Evolutionary conservation across 345 rosid genomes (phyloP).

Genomic region (Rubroshorea leprosula): DNA sequence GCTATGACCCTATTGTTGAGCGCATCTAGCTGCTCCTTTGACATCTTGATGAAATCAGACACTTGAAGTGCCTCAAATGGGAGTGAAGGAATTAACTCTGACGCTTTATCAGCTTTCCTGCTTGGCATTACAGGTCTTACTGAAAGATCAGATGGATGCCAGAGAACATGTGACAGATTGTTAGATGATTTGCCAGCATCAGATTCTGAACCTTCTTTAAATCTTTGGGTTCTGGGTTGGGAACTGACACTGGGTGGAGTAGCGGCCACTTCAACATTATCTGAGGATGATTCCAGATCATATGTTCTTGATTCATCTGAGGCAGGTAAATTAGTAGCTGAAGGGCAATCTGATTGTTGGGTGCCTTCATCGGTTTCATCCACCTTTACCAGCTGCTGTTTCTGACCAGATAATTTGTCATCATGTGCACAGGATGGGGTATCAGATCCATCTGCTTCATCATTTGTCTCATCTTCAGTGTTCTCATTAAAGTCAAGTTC

Average conservation of each 20-base stretch:
- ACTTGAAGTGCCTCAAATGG: constrained; percentile 70
- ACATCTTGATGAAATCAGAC: constrained; percentile 67
- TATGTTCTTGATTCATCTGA: constrained; percentile 42
- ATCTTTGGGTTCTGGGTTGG: constrained; percentile 52
- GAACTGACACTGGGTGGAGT: constrained; percentile 63
- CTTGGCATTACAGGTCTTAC: constrained; percentile 98
- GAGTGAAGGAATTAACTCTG: constrained; percentile 59
- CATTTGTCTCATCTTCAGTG: constrained; percentile 66
- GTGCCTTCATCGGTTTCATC: constrained; percentile 38
- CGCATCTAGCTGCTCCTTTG: constrained; percentile 69
- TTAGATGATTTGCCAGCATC: constrained; percentile 52
- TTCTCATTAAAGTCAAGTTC: constrained; percentile 96
- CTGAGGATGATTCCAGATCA: constrained; percentile 54
- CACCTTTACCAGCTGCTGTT: constrained; percentile 28
- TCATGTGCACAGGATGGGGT: constrained; percentile 34
- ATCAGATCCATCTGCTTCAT: constrained; percentile 65
- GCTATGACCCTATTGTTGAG: constrained; percentile 52
- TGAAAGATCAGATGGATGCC: constrained; percentile 96
- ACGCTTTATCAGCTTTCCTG: constrained; percentile 72
- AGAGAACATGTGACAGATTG: constrained; percentile 57
- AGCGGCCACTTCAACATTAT: constrained; percentile 48
- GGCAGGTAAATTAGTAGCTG: constrained; percentile 32
- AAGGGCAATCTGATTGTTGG: constrained; percentile 30
- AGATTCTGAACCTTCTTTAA: constrained; percentile 45
- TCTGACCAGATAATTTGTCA: constrained; percentile 29